Evolutionary conservation across 1,284 basidiomycete species (phyloP).

Genomic region (Abortiporus biennis): DNA sequence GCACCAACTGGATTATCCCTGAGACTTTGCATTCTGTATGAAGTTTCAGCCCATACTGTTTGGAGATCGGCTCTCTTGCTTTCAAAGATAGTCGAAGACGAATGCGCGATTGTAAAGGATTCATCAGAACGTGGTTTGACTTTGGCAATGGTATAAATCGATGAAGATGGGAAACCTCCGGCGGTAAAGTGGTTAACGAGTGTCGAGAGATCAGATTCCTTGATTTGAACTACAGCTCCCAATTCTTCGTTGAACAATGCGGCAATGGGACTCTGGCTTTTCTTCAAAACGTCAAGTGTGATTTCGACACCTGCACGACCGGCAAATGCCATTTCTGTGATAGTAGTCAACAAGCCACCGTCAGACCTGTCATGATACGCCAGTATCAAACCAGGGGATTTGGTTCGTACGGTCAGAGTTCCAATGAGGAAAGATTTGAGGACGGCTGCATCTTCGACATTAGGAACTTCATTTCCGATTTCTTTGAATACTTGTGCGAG

Average conservation of each 20-base stretch:
- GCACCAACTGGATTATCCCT: slow-evolving; percentile 83
- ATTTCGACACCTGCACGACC: slow-evolving; percentile 78
- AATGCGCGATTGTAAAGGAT: slow-evolving; percentile 54
- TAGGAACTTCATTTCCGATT: slow-evolving; percentile 83
- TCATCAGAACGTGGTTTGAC: slow-evolving; percentile 58
- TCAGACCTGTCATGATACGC: slow-evolving; percentile 99
- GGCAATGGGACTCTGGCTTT: slow-evolving; percentile 50
- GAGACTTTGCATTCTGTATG: slow-evolving; percentile 84
- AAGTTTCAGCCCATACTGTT: slow-evolving; percentile 90
- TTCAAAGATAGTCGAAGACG: slow-evolving; percentile 52
- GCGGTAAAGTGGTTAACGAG: slow-evolving; percentile 61
- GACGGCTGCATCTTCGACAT: slow-evolving; percentile 76
- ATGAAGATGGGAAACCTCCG: slow-evolving; percentile 67
- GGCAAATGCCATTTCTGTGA: slow-evolving; percentile 97
- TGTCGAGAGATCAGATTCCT: slow-evolving; percentile 49
- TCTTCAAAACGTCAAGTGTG: slow-evolving; percentile 53
- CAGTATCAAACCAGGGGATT: slow-evolving; percentile 63
- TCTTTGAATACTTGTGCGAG: slow-evolving; percentile 94
- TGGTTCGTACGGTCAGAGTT: slow-evolving; percentile 62
- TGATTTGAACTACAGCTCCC: slow-evolving; percentile 89
- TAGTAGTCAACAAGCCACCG: slow-evolving; percentile 88
- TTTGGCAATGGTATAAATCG: slow-evolving; percentile 73
- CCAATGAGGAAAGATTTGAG: slow-evolving; percentile 83
- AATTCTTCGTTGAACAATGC: slow-evolving; percentile 95
- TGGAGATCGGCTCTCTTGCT: slow-evolving; percentile 74